Percentiles rank a stretch among this genome's conserved stretches.
Conservation (phyloP, 2,329 filamentous ascomycete genomes). For the Pseudocercospora fijiensis region DNA sequence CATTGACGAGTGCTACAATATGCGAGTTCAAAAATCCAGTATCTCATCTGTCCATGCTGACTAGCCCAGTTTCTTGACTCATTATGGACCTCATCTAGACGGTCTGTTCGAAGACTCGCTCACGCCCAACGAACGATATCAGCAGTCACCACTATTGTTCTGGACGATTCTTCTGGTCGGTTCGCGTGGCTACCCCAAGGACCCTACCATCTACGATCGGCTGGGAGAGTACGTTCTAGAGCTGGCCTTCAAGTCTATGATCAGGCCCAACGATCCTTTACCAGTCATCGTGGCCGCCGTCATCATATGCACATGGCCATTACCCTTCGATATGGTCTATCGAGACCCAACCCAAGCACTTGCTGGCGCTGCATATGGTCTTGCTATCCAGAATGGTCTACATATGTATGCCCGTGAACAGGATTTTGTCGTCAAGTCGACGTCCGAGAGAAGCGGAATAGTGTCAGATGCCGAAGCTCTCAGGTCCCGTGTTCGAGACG, state of each 20-base stretch:
- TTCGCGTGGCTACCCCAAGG: slow-evolving; percentile 9
- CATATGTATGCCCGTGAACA: slow-evolving; percentile 15
- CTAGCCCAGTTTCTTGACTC: slow-evolving; percentile 7
- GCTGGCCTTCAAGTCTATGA: slow-evolving; percentile 9
- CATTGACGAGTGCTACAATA: slow-evolving; percentile 6
- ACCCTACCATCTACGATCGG: slow-evolving; percentile 5
- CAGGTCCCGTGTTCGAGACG: neutral
- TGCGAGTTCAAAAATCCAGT: neutral
- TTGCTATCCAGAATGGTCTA: slow-evolving; percentile 13
- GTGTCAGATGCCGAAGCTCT: neutral
- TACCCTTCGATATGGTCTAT: slow-evolving; percentile 11
- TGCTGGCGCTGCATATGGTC: slow-evolving; percentile 5
- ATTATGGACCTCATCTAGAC: slow-evolving; percentile 10
- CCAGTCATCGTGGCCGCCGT: slow-evolving; percentile 7
- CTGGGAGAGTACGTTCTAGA: slow-evolving; percentile 9
- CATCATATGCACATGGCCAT: slow-evolving; percentile 11
- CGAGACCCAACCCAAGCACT: slow-evolving; percentile 10
- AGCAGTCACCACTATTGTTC: slow-evolving; percentile 8
- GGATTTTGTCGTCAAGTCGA: slow-evolving; percentile 11
- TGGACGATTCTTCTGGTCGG: slow-evolving; percentile 10
- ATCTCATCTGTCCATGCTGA: neutral
- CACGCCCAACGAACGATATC: slow-evolving; percentile 5
- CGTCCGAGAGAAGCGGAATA: neutral
- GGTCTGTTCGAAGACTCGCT: slow-evolving; percentile 8
- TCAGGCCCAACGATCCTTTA: slow-evolving; percentile 1